phyloP scores from a whole-genome alignment of 2,329 filamentous ascomycete species.

The Fusarium buharicum region DNA sequence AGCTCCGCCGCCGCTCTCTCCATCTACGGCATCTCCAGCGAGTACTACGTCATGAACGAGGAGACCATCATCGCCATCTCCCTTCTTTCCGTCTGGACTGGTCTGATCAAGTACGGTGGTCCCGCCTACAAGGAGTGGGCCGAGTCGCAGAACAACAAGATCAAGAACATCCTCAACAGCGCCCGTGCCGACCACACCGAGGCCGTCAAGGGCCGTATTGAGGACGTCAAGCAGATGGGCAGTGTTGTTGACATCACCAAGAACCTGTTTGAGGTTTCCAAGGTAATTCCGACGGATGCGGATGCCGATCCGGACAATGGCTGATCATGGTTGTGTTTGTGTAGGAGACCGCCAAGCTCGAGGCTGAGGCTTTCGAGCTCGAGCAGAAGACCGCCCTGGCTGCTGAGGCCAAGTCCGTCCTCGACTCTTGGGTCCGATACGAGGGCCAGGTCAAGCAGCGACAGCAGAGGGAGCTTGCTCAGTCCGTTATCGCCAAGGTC shows the following conservation, averaged over 20 bases:
- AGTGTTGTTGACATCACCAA: slow-evolving; percentile 97
- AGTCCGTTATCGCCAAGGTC: slow-evolving; percentile 95
- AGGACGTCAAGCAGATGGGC: slow-evolving; percentile 92
- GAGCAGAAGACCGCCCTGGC: slow-evolving; percentile 96
- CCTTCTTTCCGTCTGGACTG: slow-evolving; percentile 91
- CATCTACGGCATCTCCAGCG: slow-evolving; percentile 97
- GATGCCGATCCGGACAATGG: slow-evolving; percentile 9
- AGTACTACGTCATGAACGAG: slow-evolving; percentile 99
- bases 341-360: slow-evolving; percentile 95
- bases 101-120: slow-evolving; percentile 91
- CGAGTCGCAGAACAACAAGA: slow-evolving; percentile 86
- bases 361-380: slow-evolving; percentile 95
- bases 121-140: slow-evolving; percentile 95
- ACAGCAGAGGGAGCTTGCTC: slow-evolving; percentile 95
- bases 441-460: slow-evolving; percentile 98
- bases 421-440: slow-evolving; percentile 99
- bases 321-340: slow-evolving; percentile 43
- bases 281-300: slow-evolving; percentile 68
- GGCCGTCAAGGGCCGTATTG: slow-evolving; percentile 93
- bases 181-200: slow-evolving; percentile 94
- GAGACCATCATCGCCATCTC: slow-evolving; percentile 95
- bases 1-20: slow-evolving; percentile 91
- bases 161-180: slow-evolving; percentile 93
- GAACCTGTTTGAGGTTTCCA: slow-evolving; percentile 95
- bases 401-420: slow-evolving; percentile 90